Percentiles rank a stretch among this genome's conserved stretches.
Conservation (phyloP, 2,329 filamentous ascomycete species). For the Pestalotiopsis sp. region DNA sequence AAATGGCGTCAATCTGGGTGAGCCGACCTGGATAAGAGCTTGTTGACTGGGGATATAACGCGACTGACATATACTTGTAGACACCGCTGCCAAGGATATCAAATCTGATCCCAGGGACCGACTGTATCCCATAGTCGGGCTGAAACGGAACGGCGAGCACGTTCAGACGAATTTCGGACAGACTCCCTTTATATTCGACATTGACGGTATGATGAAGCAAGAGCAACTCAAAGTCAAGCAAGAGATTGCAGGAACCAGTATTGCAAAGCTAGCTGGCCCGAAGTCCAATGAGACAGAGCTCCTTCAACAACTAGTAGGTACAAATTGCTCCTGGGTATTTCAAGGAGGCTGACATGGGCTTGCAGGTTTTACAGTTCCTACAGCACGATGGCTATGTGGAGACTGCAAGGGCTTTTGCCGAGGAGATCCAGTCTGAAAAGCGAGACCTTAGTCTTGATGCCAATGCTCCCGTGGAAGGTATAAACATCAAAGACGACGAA, state of each 20-base stretch:
- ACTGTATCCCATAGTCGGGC: constrained; percentile 68
- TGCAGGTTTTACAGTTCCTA: constrained; percentile 75
- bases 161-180: constrained; percentile 69
- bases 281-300: constrained; percentile 73
- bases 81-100: constrained; percentile 70
- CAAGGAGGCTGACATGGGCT: constrained; percentile 14
- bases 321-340: background rate
- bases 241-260: constrained; percentile 60
- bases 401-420: constrained; percentile 83
- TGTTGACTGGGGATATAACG: background rate
- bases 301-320: constrained; percentile 73
- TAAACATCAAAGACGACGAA: constrained; percentile 76
- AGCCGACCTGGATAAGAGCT: constrained; percentile 17
- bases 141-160: constrained; percentile 66
- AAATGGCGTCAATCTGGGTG: constrained; percentile 61
- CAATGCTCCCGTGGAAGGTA: constrained; percentile 51
- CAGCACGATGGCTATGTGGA: constrained; percentile 96
- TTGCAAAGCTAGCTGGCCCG: constrained; percentile 59
- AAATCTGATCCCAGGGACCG: constrained; percentile 43
- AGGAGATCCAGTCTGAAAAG: constrained; percentile 77
- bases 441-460: constrained; percentile 65
- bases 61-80: constrained; percentile 41
- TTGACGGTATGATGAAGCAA: constrained; percentile 82
- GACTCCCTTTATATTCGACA: constrained; percentile 85
- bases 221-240: constrained; percentile 61